phyloP scores from a whole-genome alignment of 352 stramenopile genomes.

The Pythium pyrilobum region DNA sequence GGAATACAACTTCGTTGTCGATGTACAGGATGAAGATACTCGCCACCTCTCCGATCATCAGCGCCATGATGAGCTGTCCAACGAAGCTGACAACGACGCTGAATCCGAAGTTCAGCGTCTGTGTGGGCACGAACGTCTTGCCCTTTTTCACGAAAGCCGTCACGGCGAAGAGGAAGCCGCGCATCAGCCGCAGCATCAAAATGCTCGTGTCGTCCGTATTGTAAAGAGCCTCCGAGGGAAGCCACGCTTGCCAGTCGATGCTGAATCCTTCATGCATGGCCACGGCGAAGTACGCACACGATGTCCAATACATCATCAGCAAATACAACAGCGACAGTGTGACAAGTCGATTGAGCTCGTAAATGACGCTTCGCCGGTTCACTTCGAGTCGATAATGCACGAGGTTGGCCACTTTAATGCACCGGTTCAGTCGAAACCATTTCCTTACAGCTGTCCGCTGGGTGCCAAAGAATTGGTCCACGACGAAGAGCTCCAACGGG shows the following conservation, averaged over 20 bases:
- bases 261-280: conserved; percentile 38
- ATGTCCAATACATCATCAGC: conserved; percentile 53
- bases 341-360: conserved; percentile 48
- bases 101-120: conserved; percentile 14
- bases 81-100: conserved; percentile 18
- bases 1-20: conserved; percentile 36
- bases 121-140: conserved; percentile 18
- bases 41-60: conserved; percentile 72
- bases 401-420: conserved; percentile 48
- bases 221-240: conserved; percentile 1
- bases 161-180: conserved; percentile 23
- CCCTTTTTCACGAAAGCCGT: conserved; percentile 29
- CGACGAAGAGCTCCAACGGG: conserved; percentile 37
- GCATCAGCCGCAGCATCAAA: conserved; percentile 42
- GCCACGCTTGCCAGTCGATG: conserved; percentile 37
- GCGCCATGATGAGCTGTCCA: conserved; percentile 60
- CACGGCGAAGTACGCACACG: conserved; percentile 45
- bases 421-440: conserved; percentile 35
- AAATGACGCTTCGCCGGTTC: conserved; percentile 45
- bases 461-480: conserved; percentile 18
- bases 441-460: conserved; percentile 14
- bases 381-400: conserved; percentile 50
- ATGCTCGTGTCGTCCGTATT: conserved; percentile 22
- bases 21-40: conserved; percentile 37
- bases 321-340: conserved; percentile 52